Conservation (phyloP, 2,329 filamentous ascomycete species). For the Cercospora nicotianae region DNA sequence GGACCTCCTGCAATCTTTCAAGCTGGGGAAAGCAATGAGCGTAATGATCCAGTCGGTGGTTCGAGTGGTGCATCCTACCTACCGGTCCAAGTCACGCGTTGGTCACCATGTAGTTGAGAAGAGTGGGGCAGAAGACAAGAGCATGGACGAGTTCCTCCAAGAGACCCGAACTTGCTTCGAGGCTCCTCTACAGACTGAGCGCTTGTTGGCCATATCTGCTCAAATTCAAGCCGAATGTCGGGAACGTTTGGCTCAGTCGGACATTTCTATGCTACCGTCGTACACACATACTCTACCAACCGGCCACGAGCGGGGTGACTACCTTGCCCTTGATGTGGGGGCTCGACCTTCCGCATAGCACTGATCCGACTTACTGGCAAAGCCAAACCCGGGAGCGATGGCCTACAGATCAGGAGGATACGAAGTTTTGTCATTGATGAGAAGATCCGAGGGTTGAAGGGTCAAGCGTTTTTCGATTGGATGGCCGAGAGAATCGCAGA, state of each 20-base stretch:
- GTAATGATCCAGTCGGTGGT: slow-evolving; percentile 30
- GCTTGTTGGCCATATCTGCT: slow-evolving; percentile 47
- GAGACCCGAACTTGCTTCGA: slow-evolving; percentile 48
- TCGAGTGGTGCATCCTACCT: slow-evolving; percentile 23
- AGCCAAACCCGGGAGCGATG: slow-evolving; percentile 31
- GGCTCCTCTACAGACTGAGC: slow-evolving; percentile 44
- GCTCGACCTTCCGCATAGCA: slow-evolving; percentile 65
- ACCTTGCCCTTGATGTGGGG: slow-evolving; percentile 64
- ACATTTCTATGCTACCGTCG: slow-evolving; percentile 65
- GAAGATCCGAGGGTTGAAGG: slow-evolving; percentile 55
- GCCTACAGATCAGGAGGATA: slow-evolving; percentile 58
- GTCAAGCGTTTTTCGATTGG: slow-evolving; percentile 64
- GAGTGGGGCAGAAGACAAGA: slow-evolving; percentile 39
- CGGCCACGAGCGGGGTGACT: slow-evolving; percentile 60
- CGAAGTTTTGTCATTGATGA: slow-evolving; percentile 59
- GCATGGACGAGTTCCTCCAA: slow-evolving; percentile 50
- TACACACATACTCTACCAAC: slow-evolving; percentile 63
- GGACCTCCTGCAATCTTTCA: slow-evolving; percentile 28
- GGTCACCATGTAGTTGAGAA: slow-evolving; percentile 42
- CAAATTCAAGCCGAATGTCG: slow-evolving; percentile 54
- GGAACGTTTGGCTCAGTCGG: slow-evolving; percentile 55
- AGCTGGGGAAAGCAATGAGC: slow-evolving; percentile 31
- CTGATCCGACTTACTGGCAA: slow-evolving; percentile 57
- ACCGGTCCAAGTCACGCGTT: slow-evolving; percentile 31
- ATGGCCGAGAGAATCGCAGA: slow-evolving; percentile 61